phyloP scores from a whole-genome alignment of 2,329 filamentous ascomycete species.

The Colletotrichum somersetense region DNA sequence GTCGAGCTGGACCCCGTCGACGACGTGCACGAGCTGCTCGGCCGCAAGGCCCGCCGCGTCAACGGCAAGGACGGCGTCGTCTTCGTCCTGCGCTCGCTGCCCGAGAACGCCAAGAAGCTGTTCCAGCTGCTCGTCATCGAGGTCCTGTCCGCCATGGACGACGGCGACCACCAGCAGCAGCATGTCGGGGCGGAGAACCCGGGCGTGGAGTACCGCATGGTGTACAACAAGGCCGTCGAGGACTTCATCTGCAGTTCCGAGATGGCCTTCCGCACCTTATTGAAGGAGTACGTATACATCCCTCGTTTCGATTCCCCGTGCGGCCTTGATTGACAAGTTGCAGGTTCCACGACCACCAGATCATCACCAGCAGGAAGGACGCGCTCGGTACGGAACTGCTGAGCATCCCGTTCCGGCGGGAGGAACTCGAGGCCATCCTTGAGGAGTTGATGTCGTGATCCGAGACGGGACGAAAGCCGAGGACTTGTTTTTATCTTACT shows the following conservation, averaged over 20 bases:
- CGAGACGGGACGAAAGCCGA: not conserved
- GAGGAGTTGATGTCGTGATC: constrained; percentile 73
- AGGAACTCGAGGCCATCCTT: constrained; percentile 89
- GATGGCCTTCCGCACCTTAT: constrained; percentile 91
- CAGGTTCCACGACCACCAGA: constrained; percentile 96
- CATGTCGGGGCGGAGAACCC: constrained; percentile 62
- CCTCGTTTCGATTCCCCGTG: not conserved
- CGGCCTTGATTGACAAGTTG: constrained; percentile 1
- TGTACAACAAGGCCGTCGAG: constrained; percentile 96
- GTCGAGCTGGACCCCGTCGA: constrained; percentile 86
- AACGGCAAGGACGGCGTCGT: constrained; percentile 92
- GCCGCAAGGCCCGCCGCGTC: constrained; percentile 81
- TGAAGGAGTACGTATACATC: constrained; percentile 80
- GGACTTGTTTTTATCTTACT: not conserved
- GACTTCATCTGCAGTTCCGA: constrained; percentile 98
- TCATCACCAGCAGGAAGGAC: constrained; percentile 92
- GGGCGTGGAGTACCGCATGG: constrained; percentile 87
- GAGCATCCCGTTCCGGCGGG: constrained; percentile 85
- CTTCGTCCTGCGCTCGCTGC: constrained; percentile 90
- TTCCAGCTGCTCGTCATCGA: constrained; percentile 89
- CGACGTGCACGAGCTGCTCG: constrained; percentile 88
- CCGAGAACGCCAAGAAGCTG: constrained; percentile 90
- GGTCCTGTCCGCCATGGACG: constrained; percentile 78
- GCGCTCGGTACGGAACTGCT: constrained; percentile 86
- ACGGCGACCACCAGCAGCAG: constrained; percentile 59